Conservation (phyloP, 257 asterid genomes). For the Thymus mandschuricus region DNA sequence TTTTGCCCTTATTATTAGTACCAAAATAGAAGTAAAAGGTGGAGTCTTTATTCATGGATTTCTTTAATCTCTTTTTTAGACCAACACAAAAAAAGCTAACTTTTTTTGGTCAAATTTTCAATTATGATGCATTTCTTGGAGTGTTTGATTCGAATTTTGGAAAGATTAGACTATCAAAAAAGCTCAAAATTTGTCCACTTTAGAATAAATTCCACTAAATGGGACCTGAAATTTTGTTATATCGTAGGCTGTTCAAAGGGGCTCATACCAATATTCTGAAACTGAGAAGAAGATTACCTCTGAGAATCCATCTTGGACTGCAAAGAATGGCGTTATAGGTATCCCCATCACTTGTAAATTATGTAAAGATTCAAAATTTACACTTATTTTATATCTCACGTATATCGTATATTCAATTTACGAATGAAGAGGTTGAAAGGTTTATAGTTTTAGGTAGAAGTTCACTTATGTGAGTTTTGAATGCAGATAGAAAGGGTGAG, state of each 20-base stretch:
- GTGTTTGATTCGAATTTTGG: neutral
- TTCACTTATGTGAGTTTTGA: neutral
- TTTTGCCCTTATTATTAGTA: slow-evolving; percentile 13
- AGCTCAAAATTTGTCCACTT: no score
- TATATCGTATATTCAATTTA: no score
- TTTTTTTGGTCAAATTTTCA: no score
- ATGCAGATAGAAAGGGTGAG: slow-evolving; percentile 36
- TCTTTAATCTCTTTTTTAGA: slow-evolving; percentile 1
- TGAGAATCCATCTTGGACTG: slow-evolving; percentile 44
- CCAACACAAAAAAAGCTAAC: no score
- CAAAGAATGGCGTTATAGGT: slow-evolving; percentile 59
- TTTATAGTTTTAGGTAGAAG: neutral
- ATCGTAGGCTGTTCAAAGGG: slow-evolving; percentile 55
- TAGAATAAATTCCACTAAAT: neutral
- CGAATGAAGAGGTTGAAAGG: neutral
- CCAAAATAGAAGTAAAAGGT: neutral
- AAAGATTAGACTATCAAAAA: no score
- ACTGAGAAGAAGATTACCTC: slow-evolving; percentile 49
- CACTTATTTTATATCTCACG: no score
- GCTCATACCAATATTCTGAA: slow-evolving; percentile 33
- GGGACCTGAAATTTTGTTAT: neutral
- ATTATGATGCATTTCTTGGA: no score
- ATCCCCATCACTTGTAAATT: slow-evolving; percentile 26
- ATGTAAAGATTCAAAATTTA: no score
- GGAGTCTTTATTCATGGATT: neutral